phyloP scores from a whole-genome alignment of 2,329 filamentous ascomycete species.

The Talaromyces sp. region DNA sequence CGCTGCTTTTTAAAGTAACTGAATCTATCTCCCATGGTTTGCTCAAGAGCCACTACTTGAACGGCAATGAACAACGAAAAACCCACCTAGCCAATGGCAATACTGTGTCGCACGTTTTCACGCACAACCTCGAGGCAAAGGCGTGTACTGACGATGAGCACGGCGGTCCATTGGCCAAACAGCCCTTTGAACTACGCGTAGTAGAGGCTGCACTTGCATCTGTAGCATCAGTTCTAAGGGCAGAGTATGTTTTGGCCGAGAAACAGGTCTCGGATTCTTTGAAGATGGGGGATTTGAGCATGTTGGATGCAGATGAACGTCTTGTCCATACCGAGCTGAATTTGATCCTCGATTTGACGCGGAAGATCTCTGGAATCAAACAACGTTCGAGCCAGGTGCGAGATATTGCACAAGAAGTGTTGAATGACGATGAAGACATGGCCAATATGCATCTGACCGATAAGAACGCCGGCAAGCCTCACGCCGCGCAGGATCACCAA shows the following conservation, averaged over 20 bases:
- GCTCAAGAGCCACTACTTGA: background rate
- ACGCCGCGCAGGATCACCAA: conserved; percentile 27
- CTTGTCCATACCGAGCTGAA: conserved; percentile 21
- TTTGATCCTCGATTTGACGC: conserved; percentile 23
- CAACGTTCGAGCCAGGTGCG: conserved; percentile 31
- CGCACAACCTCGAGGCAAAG: background rate
- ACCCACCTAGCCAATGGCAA: background rate
- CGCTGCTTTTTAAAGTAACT: conserved; percentile 24
- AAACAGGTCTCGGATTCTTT: background rate
- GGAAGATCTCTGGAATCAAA: conserved; percentile 22
- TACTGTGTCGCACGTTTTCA: background rate
- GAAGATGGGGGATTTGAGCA: conserved; percentile 13
- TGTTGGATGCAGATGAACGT: conserved; percentile 14
- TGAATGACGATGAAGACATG: conserved; percentile 33
- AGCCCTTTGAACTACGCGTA: conserved; percentile 31
- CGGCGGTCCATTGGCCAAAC: background rate
- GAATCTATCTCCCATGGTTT: background rate
- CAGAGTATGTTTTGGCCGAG: conserved; percentile 22
- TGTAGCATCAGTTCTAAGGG: conserved; percentile 28
- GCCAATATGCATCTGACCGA: conserved; percentile 33
- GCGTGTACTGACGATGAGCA: background rate
- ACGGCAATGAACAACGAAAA: background rate
- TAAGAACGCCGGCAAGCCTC: conserved; percentile 22
- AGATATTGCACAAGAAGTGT: conserved; percentile 26
- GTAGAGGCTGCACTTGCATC: conserved; percentile 31